Evolutionary conservation across 2,329 filamentous ascomycete species (phyloP), one percentile per base, ranked within the genome.

Genomic region (Monilinia aucupariae): DNA sequence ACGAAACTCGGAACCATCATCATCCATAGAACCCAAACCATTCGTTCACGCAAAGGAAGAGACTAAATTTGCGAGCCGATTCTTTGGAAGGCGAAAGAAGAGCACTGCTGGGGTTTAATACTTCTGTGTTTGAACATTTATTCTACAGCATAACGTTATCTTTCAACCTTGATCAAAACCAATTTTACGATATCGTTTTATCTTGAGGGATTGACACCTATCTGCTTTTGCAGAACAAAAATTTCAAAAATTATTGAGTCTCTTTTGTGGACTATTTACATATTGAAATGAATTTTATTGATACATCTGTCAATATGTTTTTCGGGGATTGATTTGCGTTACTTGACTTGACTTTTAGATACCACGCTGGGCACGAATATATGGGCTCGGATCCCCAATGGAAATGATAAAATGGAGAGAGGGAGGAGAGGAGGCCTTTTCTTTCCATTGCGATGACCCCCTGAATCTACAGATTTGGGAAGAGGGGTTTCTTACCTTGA

Each of bases 1-100:
- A 12, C 68, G 66, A 58, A 61, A 63, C 13, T 69, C 66, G 37
- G 68, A 71, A 37, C 71, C 71, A 15, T 69, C 71, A 12, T n/a
- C 48, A 25, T 25, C 37, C 4, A 53, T 47, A 9, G 56, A 49
- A 30, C 41, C 62, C 7, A 60, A 53, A 39, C 55, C 48, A 39
- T 61, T 61, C 25, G 25, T 51, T 22, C 49, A 49, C 22, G 45
- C 59, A 15, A 64, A 61, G n/a, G 56, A 64, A 41, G 62, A 64
- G 27, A 41, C 37, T 25, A 43, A 39, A 37, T 64, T 64, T 17
- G 61, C 61, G 32, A 61, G 62, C n/a, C 48, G 62, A n/a, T 52
- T 64, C 22, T 64, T 64, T 22, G 62, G 62, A 4, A 39, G 56
- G 2, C 22, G 62, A 22, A 64, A 64, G 56, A 64, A 64, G 56